Evolutionary conservation across 1,139 yeast genomes (phyloP), one percentile per base, ranked within the genome.

Genomic region (Protomyces arabidopsidicola): DNA sequence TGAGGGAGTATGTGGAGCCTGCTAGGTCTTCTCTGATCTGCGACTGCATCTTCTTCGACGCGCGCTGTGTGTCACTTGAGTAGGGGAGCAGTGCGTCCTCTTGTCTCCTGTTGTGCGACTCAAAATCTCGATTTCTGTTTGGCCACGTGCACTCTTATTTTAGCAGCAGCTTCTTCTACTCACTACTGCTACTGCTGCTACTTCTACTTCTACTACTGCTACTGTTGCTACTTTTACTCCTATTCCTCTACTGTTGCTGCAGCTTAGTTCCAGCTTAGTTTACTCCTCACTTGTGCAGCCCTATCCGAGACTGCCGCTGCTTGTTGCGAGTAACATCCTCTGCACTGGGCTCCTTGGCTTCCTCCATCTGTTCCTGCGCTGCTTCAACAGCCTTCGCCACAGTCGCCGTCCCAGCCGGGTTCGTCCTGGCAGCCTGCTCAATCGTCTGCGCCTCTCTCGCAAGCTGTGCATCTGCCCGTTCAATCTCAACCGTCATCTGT

Each of bases 21-120:
- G 27, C 34, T 39, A 58, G 53, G 62, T 51, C 62, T 52, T 58
- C 62, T 16, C 62, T 45, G 18, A 58, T 58, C 35, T 58, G 62
- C 34, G 56, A 51, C 50, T 58, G 62, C 62, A 58, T 57, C 14
- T 27, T 39, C 8, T 2, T 14, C 12, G 48, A 42, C 31, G 31
- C 31, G 31, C 31, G 31, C 31, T 27, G 31, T 27, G 31, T 27
- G 31, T 27, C 6, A 27, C 31, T 5, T 5, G 31, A 27, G 31
- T 8, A 27, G 31, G 27, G 27, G 27, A 24, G 27, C 27, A 24
- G 27, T 27, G 6, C 27, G 2, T 4, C 4, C 27, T 24, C 27
- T 24, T 24, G 4, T 27, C 31, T 27, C 31, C 31, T 27, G 8
- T 27, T 27, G 31, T 27, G 31, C 31, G 31, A 27, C 31, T 27